Percentiles rank a stretch among this genome's conserved stretches.
Conservation (phyloP, 2,329 filamentous ascomycete genomes). For the Colletotrichum salicis region DNA sequence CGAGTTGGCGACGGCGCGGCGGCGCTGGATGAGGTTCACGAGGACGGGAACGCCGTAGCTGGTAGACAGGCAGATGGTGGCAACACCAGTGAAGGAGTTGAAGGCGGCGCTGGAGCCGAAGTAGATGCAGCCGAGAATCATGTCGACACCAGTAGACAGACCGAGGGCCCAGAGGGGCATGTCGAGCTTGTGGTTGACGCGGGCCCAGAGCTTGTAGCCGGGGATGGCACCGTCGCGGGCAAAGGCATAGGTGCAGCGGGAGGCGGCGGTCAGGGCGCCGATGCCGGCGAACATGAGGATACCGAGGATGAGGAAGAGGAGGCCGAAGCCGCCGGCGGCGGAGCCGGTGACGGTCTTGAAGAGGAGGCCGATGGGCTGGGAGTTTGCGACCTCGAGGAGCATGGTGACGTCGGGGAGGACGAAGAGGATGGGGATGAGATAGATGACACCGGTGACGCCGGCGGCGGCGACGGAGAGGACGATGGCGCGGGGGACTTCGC, state of each 20-base stretch:
- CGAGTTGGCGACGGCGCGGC: slow-evolving; percentile 73
- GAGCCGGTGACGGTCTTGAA: slow-evolving; percentile 82
- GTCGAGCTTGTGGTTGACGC: slow-evolving; percentile 72
- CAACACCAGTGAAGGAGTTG: slow-evolving; percentile 82
- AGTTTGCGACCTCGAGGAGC: slow-evolving; percentile 74
- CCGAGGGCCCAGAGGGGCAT: slow-evolving; percentile 77
- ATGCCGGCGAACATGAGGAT: slow-evolving; percentile 82
- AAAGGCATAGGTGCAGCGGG: slow-evolving; percentile 80
- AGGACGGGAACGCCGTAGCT: slow-evolving; percentile 82
- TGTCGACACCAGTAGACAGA: slow-evolving; percentile 75
- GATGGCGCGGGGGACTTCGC: slow-evolving; percentile 77
- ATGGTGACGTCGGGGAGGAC: slow-evolving; percentile 74
- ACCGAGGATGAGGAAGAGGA: slow-evolving; percentile 80
- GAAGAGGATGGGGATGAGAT: slow-evolving; percentile 80
- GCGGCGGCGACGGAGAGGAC: slow-evolving; percentile 75
- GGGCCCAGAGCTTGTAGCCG: slow-evolving; percentile 72
- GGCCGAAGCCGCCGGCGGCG: slow-evolving; percentile 76
- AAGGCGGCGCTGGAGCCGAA: slow-evolving; percentile 82
- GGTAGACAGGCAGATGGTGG: slow-evolving; percentile 80
- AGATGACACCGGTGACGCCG: slow-evolving; percentile 72
- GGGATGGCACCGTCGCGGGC: slow-evolving; percentile 80
- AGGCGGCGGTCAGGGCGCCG: slow-evolving; percentile 78
- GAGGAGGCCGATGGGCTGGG: slow-evolving; percentile 79
- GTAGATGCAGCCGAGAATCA: slow-evolving; percentile 80
- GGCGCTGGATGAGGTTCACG: slow-evolving; percentile 73